Base-by-base conservation (phyloP, 768 basidiomycete species). In the Naganishia onofrii region DNA sequence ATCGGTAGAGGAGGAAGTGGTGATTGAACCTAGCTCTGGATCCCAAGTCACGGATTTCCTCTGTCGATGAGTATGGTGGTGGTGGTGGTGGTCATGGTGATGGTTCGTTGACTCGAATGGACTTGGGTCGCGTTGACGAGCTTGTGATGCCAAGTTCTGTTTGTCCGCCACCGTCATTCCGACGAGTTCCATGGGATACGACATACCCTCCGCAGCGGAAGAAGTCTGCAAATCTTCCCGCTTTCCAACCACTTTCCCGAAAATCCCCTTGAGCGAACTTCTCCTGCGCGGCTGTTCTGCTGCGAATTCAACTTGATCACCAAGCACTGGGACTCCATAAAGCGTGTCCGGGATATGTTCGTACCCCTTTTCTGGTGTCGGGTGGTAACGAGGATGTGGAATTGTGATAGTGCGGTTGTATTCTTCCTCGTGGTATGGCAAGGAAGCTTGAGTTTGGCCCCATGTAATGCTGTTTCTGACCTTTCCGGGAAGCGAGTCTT, bases 371-470 rank as follows among this genome's bases (percentile, higher is more conserved):
- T 44, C 60, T 26, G 36, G 36, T 51, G 48, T 63, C 8, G 60
- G 19, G 6, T 26, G 38, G 23, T 63, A 44, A 10, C 38, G 60
- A 26, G 60, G 38, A n/a, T 63, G 38, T 1, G 60, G 38, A 13
- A 63, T 44, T 4, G 60, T 34, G 5, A 44, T 63, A 7, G 60
- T n/a, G 42, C 19, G 23, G 38, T 26, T 8, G 57, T 58, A 44
- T 19, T 63, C 60, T 42, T 63, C 38, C 21, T 42, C 60, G 26
- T 63, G 38, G 26, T 63, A 63, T 42, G 60, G 60, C n/a, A 63
- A 21, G 19, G 38, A 44, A 26, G 60, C 60, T 42, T 17, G 46
- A 21, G 17, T 23, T 21, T 19, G 21, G 29, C 60, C 60, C 60
- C 60, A 63, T 1, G 38, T 42, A 26, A 63, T 29, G 60, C 42